These are phyloP conservation scores for Ascomycota sp. DNA, from an alignment of 2,329 filamentous ascomycete species.

Conservation along the genomic window DNA sequence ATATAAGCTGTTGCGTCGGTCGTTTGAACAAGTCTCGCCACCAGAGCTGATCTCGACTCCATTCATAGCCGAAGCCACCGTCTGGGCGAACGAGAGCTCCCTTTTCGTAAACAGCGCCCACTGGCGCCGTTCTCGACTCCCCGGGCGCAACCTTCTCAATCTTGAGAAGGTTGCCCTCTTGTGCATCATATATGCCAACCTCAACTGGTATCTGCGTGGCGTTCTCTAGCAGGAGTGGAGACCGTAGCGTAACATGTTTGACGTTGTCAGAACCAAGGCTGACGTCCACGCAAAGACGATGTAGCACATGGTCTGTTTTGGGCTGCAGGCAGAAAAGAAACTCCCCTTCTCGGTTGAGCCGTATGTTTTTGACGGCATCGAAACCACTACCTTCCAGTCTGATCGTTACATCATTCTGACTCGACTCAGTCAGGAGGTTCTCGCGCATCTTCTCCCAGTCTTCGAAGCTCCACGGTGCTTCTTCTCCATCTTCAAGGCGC, in stretches of 20 bases:
- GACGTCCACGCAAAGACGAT: slow-evolving; percentile 82
- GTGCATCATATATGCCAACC: slow-evolving; percentile 70
- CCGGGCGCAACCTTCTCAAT: slow-evolving; percentile 95
- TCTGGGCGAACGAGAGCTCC: slow-evolving; percentile 76
- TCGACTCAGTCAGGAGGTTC: slow-evolving; percentile 67
- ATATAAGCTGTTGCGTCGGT: slow-evolving; percentile 73
- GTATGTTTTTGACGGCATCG: slow-evolving; percentile 70
- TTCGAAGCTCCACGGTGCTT: slow-evolving; percentile 90
- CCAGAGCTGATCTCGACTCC: slow-evolving; percentile 76
- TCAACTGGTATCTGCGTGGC: slow-evolving; percentile 93
- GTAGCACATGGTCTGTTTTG: slow-evolving; percentile 64
- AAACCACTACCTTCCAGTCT: slow-evolving; percentile 87
- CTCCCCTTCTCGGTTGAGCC: slow-evolving; percentile 87
- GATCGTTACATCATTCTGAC: slow-evolving; percentile 59
- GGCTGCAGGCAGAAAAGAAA: slow-evolving; percentile 75
- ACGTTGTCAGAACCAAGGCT: slow-evolving; percentile 84
- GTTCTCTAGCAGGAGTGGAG: slow-evolving; percentile 82
- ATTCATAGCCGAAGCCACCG: slow-evolving; percentile 88
- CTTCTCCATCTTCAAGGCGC: slow-evolving; percentile 70
- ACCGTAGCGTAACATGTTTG: slow-evolving; percentile 92
- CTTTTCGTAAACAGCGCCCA: slow-evolving; percentile 82
- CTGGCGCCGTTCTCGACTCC: slow-evolving; percentile 71
- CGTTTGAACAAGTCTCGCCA: slow-evolving; percentile 81
- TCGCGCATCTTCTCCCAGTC: slow-evolving; percentile 94
- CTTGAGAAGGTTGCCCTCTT: slow-evolving; percentile 78